Evolutionary conservation across 768 basidiomycete genomes (phyloP).

Genomic region (Boletellus ananiceps): DNA sequence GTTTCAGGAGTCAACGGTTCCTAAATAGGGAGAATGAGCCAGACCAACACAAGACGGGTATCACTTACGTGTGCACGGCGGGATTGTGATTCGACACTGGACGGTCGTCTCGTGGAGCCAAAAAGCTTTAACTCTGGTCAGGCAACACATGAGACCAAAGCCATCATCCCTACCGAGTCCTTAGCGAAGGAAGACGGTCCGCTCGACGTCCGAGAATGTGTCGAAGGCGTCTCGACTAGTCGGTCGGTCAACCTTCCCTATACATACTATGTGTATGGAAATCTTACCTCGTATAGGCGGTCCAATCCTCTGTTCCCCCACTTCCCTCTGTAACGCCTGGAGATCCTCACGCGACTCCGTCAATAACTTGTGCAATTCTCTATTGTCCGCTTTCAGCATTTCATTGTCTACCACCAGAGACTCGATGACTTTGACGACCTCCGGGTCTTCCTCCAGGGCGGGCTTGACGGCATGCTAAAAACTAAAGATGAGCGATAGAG

Average conservation of each 20-base stretch:
- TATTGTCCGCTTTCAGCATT: constrained; percentile 72
- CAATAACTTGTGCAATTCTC: constrained; percentile 71
- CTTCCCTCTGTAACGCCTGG: constrained; percentile 62
- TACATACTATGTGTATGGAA: neutral
- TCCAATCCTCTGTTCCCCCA: constrained; percentile 64
- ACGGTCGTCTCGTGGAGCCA: constrained; percentile 27
- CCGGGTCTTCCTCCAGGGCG: constrained; percentile 42
- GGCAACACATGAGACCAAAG: constrained; percentile 27
- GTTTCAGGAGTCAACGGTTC: constrained; percentile 47
- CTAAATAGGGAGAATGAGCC: constrained; percentile 21
- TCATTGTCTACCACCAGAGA: constrained; percentile 87
- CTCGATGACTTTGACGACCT: constrained; percentile 68
- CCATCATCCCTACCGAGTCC: constrained; percentile 40
- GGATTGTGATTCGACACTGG: constrained; percentile 33
- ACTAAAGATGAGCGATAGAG: constrained; percentile 15
- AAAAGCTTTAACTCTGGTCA: constrained; percentile 24
- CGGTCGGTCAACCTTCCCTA: constrained; percentile 3
- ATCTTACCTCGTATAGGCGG: constrained; percentile 42
- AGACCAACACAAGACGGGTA: neutral
- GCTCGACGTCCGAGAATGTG: constrained; percentile 41
- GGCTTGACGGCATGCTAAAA: constrained; percentile 39
- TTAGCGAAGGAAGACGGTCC: constrained; percentile 40
- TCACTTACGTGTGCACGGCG: constrained; percentile 32
- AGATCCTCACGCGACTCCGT: constrained; percentile 75
- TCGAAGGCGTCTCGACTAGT: constrained; percentile 34